Percentiles rank a stretch among this genome's conserved stretches.
Evolutionary conservation across 2,329 filamentous ascomycete species (phyloP).

Genomic region (Emmonsiellopsis sp.): DNA sequence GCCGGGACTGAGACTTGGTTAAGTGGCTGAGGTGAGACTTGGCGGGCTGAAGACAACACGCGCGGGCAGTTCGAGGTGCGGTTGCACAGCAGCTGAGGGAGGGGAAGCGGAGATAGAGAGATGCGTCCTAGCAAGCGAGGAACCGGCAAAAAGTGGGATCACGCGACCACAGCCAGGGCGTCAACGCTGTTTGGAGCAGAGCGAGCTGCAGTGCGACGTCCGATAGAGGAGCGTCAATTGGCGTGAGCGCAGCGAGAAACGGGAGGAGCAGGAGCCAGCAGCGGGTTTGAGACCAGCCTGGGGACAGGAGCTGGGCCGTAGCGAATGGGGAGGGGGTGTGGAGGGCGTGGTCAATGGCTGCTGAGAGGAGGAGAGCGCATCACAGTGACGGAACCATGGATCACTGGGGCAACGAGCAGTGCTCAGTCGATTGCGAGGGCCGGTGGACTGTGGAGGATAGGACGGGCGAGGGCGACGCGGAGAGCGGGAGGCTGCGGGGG

Average conservation of each 20-base stretch:
- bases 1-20: neutral
- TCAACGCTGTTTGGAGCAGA: neutral
- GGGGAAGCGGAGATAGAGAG: neutral
- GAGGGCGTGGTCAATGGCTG: constrained; percentile 3
- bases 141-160: neutral
- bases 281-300: neutral
- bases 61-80: constrained; percentile 1
- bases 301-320: neutral
- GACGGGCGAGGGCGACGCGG: no score
- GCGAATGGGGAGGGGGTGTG: neutral
- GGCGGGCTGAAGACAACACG: neutral
- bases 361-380: neutral
- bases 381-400: neutral
- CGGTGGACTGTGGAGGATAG: no score
- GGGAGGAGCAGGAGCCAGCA: neutral
- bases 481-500: no score
- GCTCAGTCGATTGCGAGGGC: neutral
- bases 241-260: neutral
- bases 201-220: constrained; percentile 1
- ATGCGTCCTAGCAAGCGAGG: neutral
- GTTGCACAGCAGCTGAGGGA: neutral
- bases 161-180: constrained; percentile 4
- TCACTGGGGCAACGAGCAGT: constrained; percentile 4
- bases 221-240: neutral
- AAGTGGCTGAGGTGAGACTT: neutral